Conservation (phyloP, 441 rosid species). For the Jatropha podagrica region DNA sequence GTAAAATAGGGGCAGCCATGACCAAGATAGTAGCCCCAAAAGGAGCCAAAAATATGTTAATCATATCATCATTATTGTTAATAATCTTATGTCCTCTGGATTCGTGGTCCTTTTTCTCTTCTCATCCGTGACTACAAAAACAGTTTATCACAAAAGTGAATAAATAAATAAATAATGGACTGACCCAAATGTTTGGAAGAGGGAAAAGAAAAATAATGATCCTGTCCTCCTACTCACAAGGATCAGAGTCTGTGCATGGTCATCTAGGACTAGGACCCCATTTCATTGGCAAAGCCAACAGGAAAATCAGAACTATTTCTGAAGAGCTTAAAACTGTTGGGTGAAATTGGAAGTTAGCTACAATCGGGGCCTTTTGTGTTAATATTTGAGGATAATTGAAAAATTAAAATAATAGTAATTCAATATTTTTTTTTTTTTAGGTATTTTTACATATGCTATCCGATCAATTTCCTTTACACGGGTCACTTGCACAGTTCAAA, state of each 20-base stretch:
- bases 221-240: neutral
- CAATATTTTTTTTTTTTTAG: no score
- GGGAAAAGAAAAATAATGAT: neutral
- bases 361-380: no score
- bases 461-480: no score
- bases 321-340: neutral
- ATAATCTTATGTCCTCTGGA: neutral
- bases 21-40: neutral
- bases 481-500: no score
- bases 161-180: neutral
- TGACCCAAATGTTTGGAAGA: conserved; percentile 2
- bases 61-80: conserved; percentile 13
- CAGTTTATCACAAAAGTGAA: neutral
- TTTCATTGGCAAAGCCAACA: neutral
- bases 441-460: no score
- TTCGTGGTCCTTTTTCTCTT: conserved; percentile 6
- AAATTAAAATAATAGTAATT: no score
- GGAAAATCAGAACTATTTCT: neutral
- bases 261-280: neutral
- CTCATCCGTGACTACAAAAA: conserved; percentile 19
- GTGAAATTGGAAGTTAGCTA: no score
- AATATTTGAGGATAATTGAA: no score
- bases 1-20: neutral
- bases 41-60: conserved; percentile 4
- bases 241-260: neutral